Evolutionary conservation across 1,284 basidiomycete species (phyloP).

Genomic region (Crucibulum cyathiforme): DNA sequence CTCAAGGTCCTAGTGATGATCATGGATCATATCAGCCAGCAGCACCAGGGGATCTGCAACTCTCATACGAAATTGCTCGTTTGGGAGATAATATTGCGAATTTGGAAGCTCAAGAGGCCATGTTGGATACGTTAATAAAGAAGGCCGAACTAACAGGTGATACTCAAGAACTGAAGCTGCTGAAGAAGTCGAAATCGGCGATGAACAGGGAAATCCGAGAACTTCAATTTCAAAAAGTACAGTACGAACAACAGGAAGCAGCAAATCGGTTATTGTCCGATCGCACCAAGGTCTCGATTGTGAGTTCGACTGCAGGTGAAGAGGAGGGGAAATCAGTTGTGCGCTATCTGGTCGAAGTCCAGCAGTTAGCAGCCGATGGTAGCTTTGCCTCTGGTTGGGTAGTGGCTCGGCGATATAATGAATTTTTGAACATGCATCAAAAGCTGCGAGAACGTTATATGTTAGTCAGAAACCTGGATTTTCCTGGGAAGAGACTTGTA

Average conservation of each 20-base stretch:
- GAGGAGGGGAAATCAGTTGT: slow-evolving; percentile 90
- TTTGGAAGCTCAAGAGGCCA: slow-evolving; percentile 79
- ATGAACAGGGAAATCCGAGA: slow-evolving; percentile 85
- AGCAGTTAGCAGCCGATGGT: slow-evolving; percentile 81
- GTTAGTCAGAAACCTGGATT: slow-evolving; percentile 75
- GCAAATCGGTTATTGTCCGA: slow-evolving; percentile 84
- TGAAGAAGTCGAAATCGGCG: slow-evolving; percentile 81
- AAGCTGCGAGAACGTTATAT: slow-evolving; percentile 78
- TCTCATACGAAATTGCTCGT: slow-evolving; percentile 82
- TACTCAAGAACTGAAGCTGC: slow-evolving; percentile 81
- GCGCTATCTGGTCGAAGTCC: slow-evolving; percentile 91
- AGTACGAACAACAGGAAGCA: slow-evolving; percentile 90
- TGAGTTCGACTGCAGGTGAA: slow-evolving; percentile 77
- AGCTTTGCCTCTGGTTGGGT: slow-evolving; percentile 87
- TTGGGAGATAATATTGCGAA: slow-evolving; percentile 78
- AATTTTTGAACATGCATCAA: slow-evolving; percentile 90
- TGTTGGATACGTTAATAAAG: slow-evolving; percentile 86
- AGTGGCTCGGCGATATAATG: slow-evolving; percentile 90
- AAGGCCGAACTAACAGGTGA: slow-evolving; percentile 96
- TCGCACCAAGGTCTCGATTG: slow-evolving; percentile 79
- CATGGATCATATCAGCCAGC: slow-evolving; percentile 72
- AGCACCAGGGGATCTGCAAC: slow-evolving; percentile 84
- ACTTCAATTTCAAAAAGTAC: slow-evolving; percentile 85
- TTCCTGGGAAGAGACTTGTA: slow-evolving; percentile 91
- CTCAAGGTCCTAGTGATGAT: slow-evolving; percentile 50